Evolutionary conservation across 176 grass and related monocot genomes (phyloP).

Genomic region (Avena atlantica): DNA sequence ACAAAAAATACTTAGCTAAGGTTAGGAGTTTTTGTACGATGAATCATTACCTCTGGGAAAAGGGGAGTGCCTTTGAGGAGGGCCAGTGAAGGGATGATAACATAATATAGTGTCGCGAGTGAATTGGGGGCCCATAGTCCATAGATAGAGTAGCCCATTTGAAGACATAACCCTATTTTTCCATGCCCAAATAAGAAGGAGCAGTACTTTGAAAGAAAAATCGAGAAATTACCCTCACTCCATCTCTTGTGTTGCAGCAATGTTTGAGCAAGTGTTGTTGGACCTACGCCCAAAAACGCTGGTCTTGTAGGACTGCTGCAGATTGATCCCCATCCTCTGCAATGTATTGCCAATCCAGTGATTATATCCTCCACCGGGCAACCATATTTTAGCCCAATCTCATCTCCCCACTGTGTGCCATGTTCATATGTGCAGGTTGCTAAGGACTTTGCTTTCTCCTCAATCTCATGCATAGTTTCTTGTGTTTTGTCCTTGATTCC

Average conservation of each 20-base stretch:
- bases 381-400: constrained; percentile 76
- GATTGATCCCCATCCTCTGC: constrained; percentile 78
- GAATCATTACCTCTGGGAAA: constrained; percentile 71
- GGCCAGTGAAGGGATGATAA: constrained; percentile 61
- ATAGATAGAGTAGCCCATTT: constrained; percentile 67
- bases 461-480: constrained; percentile 33
- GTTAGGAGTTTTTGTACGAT: neutral
- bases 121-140: constrained; percentile 69
- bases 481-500: constrained; percentile 29
- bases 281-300: constrained; percentile 70
- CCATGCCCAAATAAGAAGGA: constrained; percentile 57
- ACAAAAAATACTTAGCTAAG: constrained; percentile 2
- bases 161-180: constrained; percentile 57
- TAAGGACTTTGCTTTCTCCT: constrained; percentile 60
- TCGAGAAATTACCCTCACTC: constrained; percentile 66
- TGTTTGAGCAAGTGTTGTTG: constrained; percentile 64
- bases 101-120: constrained; percentile 69
- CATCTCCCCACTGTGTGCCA: constrained; percentile 69
- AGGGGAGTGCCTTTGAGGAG: constrained; percentile 71
- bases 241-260: constrained; percentile 93
- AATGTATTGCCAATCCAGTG: constrained; percentile 77
- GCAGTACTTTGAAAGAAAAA: constrained; percentile 73
- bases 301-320: constrained; percentile 53
- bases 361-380: constrained; percentile 76
- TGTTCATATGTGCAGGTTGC: constrained; percentile 63